These are phyloP conservation scores for Castanea crenata DNA, from an alignment of 306 rosid species.

Conservation along the genomic window DNA sequence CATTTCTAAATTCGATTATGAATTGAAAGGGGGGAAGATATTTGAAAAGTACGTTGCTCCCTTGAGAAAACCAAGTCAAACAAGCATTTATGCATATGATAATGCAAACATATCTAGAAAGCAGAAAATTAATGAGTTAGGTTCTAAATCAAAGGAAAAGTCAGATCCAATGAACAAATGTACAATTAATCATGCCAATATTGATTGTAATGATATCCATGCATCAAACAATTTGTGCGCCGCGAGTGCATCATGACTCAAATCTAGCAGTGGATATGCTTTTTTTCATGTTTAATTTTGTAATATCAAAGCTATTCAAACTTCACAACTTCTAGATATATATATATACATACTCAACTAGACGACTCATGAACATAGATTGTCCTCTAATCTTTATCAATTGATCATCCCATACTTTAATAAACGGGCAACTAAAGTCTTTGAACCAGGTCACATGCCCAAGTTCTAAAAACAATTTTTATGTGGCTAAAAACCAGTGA, in stretches of 20 bases:
- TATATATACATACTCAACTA: background rate
- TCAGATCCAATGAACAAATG: conserved; percentile 18
- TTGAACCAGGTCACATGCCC: conserved; percentile 1
- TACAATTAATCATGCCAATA: conserved; percentile 10
- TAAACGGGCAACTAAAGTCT: background rate
- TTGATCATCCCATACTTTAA: background rate
- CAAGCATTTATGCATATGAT: conserved; percentile 7
- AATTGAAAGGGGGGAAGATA: background rate
- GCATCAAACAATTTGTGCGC: conserved; percentile 33
- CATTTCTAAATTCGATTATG: background rate
- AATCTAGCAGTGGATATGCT: conserved; percentile 14
- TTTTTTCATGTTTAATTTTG: background rate
- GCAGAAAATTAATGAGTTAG: too few species aligned
- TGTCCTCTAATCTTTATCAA: background rate
- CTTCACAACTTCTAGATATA: background rate
- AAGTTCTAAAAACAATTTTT: conserved; percentile 7
- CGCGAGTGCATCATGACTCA: conserved; percentile 32
- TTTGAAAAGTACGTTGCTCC: background rate
- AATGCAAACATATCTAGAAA: background rate
- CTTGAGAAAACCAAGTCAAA: background rate
- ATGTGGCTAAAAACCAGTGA: conserved; percentile 11
- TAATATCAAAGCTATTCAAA: background rate
- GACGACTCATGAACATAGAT: background rate
- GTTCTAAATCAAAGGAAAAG: background rate
- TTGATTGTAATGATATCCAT: conserved; percentile 18